Evolutionary conservation across 148 eudicot species (phyloP), one percentile per base, ranked within the genome.

Genomic region (Chenopodium berlandieri): DNA sequence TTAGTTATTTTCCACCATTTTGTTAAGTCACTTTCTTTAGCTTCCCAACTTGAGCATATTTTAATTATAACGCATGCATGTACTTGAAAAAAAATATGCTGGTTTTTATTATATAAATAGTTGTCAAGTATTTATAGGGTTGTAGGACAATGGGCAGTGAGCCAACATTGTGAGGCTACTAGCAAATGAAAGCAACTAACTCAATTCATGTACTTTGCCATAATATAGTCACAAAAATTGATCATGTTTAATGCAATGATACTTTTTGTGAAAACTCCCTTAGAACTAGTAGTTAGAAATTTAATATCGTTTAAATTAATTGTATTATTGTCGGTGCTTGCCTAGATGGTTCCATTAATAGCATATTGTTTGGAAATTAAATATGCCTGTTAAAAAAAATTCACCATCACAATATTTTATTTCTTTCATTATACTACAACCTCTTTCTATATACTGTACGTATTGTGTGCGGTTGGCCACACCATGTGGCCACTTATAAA

Each of bases 1-100:
- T 20, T 22, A 8, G 9, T 62, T 62, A 20, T 64, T 25, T 44
- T 4, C n/a, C 27, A 23, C 30, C 30, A 3, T 78, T 44, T 69
- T 75, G 77, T 79, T 58, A 71, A 56, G 86, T 84, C 82, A 62
- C 40, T 84, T 10, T 79, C 75, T 27, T 40, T 34, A 67, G 58
- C 37, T 48, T 13, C 9, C 68, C 11, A 73, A 37, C 13, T 20
- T 71, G 56, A 25, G 58, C 62, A 56, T 4, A 56, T 14, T 66
- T 83, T 34, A 46, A 27, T 22, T 20, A 37, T 40, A 40, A 40
- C 44, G 60, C 32, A 47, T 9, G 58, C 74, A 50, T 56, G 1
- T 22, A 46, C 20, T 46, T 10, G 60, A 47, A 10, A 73, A 10
- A 73, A 46, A 13, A n/a, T 22, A 37, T 10, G 60, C 30, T n/a